These are phyloP conservation scores for Spiromastix sp. DNA, from an alignment of 2,329 filamentous ascomycete species.

Conservation along the genomic window DNA sequence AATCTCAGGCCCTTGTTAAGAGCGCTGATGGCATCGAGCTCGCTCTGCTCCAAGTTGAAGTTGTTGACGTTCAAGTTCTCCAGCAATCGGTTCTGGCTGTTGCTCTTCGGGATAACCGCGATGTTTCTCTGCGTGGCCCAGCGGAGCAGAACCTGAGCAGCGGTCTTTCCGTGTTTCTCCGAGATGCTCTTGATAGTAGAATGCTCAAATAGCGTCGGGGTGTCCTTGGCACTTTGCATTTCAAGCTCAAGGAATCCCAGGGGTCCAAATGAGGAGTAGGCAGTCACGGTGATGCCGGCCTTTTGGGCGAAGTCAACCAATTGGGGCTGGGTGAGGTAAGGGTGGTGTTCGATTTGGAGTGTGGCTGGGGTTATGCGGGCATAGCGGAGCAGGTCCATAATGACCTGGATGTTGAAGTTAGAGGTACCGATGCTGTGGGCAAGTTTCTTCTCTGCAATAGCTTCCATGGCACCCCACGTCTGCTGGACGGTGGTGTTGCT, in stretches of 20 bases:
- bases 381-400: slow-evolving; percentile 72
- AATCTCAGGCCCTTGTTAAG: slow-evolving; percentile 61
- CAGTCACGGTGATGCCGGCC: slow-evolving; percentile 64
- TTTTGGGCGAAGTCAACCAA: slow-evolving; percentile 59
- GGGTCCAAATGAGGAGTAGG: slow-evolving; percentile 76
- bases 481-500: slow-evolving; percentile 65
- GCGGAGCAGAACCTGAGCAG: slow-evolving; percentile 72
- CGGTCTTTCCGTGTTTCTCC: slow-evolving; percentile 58
- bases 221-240: slow-evolving; percentile 55
- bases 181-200: slow-evolving; percentile 54
- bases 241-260: slow-evolving; percentile 68
- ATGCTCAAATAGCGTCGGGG: slow-evolving; percentile 62
- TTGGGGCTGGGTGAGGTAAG: slow-evolving; percentile 67
- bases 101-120: slow-evolving; percentile 74
- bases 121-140: slow-evolving; percentile 79
- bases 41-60: slow-evolving; percentile 56
- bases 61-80: slow-evolving; percentile 58
- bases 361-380: slow-evolving; percentile 63
- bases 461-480: slow-evolving; percentile 75
- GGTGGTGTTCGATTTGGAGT: slow-evolving; percentile 85
- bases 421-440: slow-evolving; percentile 66
- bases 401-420: slow-evolving; percentile 69
- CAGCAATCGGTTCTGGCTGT: slow-evolving; percentile 43
- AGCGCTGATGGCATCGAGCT: slow-evolving; percentile 55
- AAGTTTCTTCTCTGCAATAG: slow-evolving; percentile 57